Conservation (phyloP, 1,284 basidiomycete genomes). For the Fomitiporia mediterranea region DNA sequence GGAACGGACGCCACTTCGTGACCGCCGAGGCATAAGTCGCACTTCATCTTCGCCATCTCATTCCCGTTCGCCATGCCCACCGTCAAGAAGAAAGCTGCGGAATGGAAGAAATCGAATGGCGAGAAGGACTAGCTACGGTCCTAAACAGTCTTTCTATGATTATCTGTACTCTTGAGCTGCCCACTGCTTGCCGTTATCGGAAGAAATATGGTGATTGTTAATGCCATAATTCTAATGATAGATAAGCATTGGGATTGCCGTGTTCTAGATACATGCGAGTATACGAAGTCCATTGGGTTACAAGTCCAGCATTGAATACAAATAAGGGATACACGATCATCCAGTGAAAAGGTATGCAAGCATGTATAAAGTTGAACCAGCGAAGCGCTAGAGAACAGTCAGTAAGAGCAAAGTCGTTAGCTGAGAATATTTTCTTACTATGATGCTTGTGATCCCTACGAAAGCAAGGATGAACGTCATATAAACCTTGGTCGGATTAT, state of each 20-base stretch:
- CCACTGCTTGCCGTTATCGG: not conserved
- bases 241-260: not conserved
- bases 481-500: conserved; percentile 62
- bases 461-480: conserved; percentile 77
- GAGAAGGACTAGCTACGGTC: not conserved
- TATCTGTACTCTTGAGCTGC: conserved; percentile 36
- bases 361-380: conserved; percentile 61
- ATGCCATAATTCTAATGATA: not conserved
- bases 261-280: not conserved
- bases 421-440: conserved; percentile 40
- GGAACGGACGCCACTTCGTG: conserved; percentile 13
- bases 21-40: conserved; percentile 33
- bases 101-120: conserved; percentile 20
- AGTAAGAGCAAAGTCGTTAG: conserved; percentile 17
- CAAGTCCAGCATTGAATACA: not conserved
- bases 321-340: not conserved
- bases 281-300: not conserved
- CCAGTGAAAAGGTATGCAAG: conserved; percentile 28
- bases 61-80: conserved; percentile 22
- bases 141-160: conserved; percentile 35
- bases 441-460: conserved; percentile 68
- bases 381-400: conserved; percentile 40
- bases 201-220: too few species aligned
- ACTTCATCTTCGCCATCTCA: conserved; percentile 17
- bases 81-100: conserved; percentile 30